Evolutionary conservation across 2,329 filamentous ascomycete species (phyloP).

Genomic region (Paraphaeosphaeria sporulosa): DNA sequence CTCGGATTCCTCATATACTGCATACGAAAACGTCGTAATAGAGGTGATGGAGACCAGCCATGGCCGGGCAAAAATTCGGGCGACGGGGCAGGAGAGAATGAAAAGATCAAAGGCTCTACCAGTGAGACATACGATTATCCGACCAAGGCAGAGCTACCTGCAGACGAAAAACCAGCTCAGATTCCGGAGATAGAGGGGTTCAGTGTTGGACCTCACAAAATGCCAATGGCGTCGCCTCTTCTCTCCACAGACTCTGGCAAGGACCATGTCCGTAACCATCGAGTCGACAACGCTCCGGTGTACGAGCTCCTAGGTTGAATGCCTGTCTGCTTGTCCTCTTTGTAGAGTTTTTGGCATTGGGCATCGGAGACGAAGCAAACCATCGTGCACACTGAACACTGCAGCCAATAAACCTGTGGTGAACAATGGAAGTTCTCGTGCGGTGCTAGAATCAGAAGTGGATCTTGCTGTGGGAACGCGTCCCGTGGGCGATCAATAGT

Average conservation of each 20-base stretch:
- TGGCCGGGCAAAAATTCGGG: not conserved
- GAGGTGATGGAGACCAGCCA: not conserved
- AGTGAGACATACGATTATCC: slow-evolving; percentile 9
- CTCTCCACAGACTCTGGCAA: slow-evolving; percentile 2
- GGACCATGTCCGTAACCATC: not conserved
- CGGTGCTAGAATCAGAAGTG: too few relatives aligned
- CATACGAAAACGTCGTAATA: slow-evolving; percentile 6
- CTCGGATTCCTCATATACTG: slow-evolving; percentile 14
- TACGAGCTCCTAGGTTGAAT: slow-evolving; percentile 11
- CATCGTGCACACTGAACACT: too few relatives aligned
- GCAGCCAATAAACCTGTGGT: too few relatives aligned
- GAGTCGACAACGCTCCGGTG: not conserved
- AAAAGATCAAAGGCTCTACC: not conserved
- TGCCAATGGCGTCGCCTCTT: slow-evolving; percentile 16
- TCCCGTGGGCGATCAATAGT: not conserved
- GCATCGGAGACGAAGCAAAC: too few relatives aligned
- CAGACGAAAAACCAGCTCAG: slow-evolving; percentile 5
- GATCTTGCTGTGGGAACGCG: too few relatives aligned
- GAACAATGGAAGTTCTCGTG: too few relatives aligned
- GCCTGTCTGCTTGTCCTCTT: not conserved
- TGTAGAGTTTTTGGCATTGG: too few relatives aligned
- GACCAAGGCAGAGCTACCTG: slow-evolving; percentile 17
- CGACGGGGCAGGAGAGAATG: not conserved
- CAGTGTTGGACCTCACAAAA: slow-evolving; percentile 3
- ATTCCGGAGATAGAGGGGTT: slow-evolving; percentile 15